Percentiles rank a stretch among this genome's conserved stretches.
These are phyloP conservation scores for Colletotrichum chrysophilum DNA, from an alignment of 2,329 filamentous ascomycete species.

Conservation along the genomic window DNA sequence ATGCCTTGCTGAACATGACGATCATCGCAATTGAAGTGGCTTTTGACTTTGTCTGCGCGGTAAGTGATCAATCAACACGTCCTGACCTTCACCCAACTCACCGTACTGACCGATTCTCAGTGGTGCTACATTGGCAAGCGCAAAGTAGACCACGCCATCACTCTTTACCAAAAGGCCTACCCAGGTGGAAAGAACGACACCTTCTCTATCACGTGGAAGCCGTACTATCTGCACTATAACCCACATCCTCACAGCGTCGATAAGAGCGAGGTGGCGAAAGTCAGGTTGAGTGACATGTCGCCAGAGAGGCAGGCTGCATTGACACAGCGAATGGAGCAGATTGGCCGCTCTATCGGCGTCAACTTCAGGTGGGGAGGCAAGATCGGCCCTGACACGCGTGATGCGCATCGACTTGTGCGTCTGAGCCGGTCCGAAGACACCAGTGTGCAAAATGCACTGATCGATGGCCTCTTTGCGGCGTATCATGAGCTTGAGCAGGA, in stretches of 20 bases:
- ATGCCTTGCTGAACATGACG: too few relatives aligned
- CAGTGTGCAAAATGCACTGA: conserved; percentile 22
- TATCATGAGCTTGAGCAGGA: conserved; percentile 36
- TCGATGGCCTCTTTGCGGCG: conserved; percentile 31
- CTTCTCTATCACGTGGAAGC: conserved; percentile 39
- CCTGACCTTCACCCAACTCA: neutral
- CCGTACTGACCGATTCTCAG: neutral
- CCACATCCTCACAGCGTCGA: conserved; percentile 26
- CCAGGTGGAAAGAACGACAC: conserved; percentile 37
- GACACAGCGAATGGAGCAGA: conserved; percentile 28
- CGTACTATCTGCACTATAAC: conserved; percentile 40
- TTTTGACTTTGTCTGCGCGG: conserved; percentile 35
- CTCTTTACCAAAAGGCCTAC: conserved; percentile 42
- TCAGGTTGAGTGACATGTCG: conserved; percentile 26
- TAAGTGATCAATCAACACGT: conserved; percentile 14
- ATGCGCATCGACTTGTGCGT: conserved; percentile 38
- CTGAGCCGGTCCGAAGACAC: conserved; percentile 21
- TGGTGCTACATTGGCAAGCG: conserved; percentile 47
- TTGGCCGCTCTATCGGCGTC: conserved; percentile 36
- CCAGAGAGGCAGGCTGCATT: conserved; percentile 31
- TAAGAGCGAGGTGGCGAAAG: conserved; percentile 25
- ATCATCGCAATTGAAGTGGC: conserved; percentile 29
- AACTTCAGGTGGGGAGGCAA: conserved; percentile 35
- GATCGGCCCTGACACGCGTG: conserved; percentile 35
- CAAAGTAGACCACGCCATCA: conserved; percentile 40